Base-by-base conservation (phyloP, 1,284 basidiomycete genomes). In the Austropuccinia psidii region DNA sequence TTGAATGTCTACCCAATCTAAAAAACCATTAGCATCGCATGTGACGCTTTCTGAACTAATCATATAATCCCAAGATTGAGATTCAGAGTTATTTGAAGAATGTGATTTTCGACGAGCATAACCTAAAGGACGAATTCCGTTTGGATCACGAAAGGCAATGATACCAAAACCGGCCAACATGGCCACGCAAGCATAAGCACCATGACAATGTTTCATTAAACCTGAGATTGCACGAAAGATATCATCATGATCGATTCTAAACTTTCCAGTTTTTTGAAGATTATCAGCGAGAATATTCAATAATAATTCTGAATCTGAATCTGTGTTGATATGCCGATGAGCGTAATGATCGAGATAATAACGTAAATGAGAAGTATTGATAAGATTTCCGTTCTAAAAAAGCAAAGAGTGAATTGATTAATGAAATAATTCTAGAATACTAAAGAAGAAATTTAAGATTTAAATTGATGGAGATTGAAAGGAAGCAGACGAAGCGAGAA, bases 161-260 rank as follows among this genome's bases (percentile, higher is more conserved):
- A 98, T 90, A 6, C 96, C 96, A 81, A 98, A 98, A 49, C 96
- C 96, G 52, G 96, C 96, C 45, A 99, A 86, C 95, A 98, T 97
- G 31, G 91, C 93, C 24, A 94, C 89, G 80, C 95, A 98, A 0
- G 94, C 94, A 82, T 98, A 99, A 3, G 91, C 95, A 73, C 96
- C 96, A 79, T 86, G 89, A 80, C 88, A 89, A 77, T 93, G 88
- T 75, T 86, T 83, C 90, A 96, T 98, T 80, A 98, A 85, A 35
- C 89, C 89, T 31, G 89, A 86, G 75, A 98, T 88, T 50, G 96
- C 96, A 24, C 88, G 91, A 83, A 98, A 98, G 78, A 98, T 96
- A 83, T 99, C 96, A 80, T 99, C 96, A 81, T 98, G 94, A 80
- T 98, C 98, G 84, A 98, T 98, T 78, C 94, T 91, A 83, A 98